Percentiles rank a stretch among this genome's conserved stretches.
phyloP scores from a whole-genome alignment of 2,329 filamentous ascomycete species.

The Alternaria arbusti region DNA sequence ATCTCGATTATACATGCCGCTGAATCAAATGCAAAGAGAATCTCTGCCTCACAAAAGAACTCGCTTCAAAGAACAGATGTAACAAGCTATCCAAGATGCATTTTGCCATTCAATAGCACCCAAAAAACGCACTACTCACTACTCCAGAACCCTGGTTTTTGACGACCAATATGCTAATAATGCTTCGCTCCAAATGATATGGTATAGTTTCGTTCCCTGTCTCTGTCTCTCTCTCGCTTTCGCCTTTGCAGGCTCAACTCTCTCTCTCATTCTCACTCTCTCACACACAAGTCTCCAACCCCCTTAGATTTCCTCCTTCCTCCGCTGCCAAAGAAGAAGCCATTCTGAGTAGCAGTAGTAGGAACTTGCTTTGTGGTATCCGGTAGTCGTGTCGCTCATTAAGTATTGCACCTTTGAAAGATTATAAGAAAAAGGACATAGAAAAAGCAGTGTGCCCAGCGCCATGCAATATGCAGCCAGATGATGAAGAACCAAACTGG shows the following conservation, averaged over 20 bases:
- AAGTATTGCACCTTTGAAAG: constrained; percentile 44
- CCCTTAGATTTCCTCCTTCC: constrained; percentile 31
- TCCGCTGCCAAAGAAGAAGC: constrained; percentile 23
- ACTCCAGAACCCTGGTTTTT: constrained; percentile 10
- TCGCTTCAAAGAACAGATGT: not conserved
- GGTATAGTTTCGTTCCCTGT: constrained; percentile 30
- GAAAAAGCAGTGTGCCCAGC: constrained; percentile 32
- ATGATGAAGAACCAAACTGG: constrained; percentile 36
- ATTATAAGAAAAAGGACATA: constrained; percentile 27
- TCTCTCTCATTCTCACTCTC: constrained; percentile 2
- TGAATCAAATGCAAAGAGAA: not conserved
- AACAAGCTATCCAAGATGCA: constrained; percentile 1
- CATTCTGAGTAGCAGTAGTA: constrained; percentile 33
- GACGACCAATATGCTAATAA: constrained; percentile 20
- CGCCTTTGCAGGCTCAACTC: constrained; percentile 9
- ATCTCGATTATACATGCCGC: not conserved
- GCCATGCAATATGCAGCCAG: constrained; percentile 52
- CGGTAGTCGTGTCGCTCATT: constrained; percentile 49
- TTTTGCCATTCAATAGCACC: constrained; percentile 26
- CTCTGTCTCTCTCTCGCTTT: not conserved
- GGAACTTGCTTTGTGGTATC: constrained; percentile 37
- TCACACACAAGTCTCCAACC: constrained; percentile 17
- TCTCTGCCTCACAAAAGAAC: not conserved
- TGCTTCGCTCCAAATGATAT: constrained; percentile 35
- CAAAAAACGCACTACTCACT: constrained; percentile 17